phyloP scores from a whole-genome alignment of 2,329 filamentous ascomycete species.

The Botryotinia narcissicola region DNA sequence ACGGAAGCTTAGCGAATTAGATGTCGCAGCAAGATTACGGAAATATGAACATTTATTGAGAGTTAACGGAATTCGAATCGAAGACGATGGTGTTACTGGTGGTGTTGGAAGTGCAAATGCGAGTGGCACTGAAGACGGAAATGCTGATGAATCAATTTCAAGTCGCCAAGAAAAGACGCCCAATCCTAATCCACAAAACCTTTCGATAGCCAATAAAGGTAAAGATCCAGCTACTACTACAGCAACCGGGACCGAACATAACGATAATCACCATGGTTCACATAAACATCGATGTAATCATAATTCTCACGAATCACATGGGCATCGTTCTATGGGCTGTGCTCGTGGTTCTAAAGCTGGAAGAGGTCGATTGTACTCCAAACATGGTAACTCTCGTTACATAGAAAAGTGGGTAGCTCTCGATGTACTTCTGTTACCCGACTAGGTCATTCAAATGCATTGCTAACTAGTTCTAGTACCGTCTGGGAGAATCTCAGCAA shows the following conservation, averaged over 20 bases:
- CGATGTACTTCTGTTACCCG: not conserved
- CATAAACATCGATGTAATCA: not conserved
- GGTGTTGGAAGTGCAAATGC: constrained; percentile 4
- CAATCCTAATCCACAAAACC: not conserved
- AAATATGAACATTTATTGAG: constrained; percentile 35
- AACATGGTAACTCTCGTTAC: constrained; percentile 34
- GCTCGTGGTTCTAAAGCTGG: constrained; percentile 5
- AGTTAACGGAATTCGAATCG: constrained; percentile 33
- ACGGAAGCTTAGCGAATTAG: constrained; percentile 33
- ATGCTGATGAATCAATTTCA: not conserved
- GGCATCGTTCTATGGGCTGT: not conserved
- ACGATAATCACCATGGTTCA: not conserved
- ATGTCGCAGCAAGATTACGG: constrained; percentile 31
- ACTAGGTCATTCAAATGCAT: not conserved
- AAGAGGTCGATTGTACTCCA: constrained; percentile 25
- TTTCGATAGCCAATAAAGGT: not conserved
- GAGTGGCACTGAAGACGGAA: not conserved
- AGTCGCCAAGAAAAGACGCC: not conserved
- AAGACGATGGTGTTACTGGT: constrained; percentile 26
- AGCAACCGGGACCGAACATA: not conserved
- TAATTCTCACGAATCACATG: not conserved
- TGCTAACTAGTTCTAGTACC: constrained; percentile 25
- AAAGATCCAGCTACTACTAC: not conserved
- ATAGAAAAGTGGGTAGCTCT: constrained; percentile 32
- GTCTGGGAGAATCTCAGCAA: constrained; percentile 36